Evolutionary conservation across 768 basidiomycete genomes (phyloP).

Genomic region (Tephrocybe sp.): DNA sequence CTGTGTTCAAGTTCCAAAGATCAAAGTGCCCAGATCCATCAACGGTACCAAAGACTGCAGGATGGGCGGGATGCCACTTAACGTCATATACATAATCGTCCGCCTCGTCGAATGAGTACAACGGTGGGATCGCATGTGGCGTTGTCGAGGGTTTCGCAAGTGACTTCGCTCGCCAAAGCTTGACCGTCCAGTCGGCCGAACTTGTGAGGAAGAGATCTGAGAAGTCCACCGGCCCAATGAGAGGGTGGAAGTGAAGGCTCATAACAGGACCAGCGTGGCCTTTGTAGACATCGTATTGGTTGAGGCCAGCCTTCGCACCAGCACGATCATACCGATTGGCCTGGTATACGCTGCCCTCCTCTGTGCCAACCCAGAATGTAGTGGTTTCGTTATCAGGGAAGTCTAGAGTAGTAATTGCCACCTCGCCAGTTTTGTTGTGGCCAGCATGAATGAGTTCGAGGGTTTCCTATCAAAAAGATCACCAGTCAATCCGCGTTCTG

Average conservation of each 20-base stretch:
- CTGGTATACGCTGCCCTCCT: slow-evolving; percentile 96
- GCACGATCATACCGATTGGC: slow-evolving; percentile 97
- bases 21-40: slow-evolving; percentile 97
- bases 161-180: slow-evolving; percentile 88
- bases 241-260: slow-evolving; percentile 93
- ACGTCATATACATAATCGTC: slow-evolving; percentile 99
- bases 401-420: slow-evolving; percentile 90
- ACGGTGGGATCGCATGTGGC: slow-evolving; percentile 59
- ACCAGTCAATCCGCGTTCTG: background rate
- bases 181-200: slow-evolving; percentile 98
- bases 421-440: slow-evolving; percentile 96
- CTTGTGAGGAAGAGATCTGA: slow-evolving; percentile 92
- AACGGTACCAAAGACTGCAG: slow-evolving; percentile 89
- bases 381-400: slow-evolving; percentile 97
- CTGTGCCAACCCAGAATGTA: slow-evolving; percentile 97
- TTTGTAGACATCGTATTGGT: slow-evolving; percentile 90
- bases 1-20: slow-evolving; percentile 96
- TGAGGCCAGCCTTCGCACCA: slow-evolving; percentile 93
- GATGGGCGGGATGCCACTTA: slow-evolving; percentile 96
- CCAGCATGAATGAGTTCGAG: slow-evolving; percentile 86
- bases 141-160: slow-evolving; percentile 71
- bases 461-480: slow-evolving; percentile 72
- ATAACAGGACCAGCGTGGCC: slow-evolving; percentile 94
- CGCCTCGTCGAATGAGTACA: slow-evolving; percentile 96
- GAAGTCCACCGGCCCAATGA: slow-evolving; percentile 90